These are phyloP conservation scores for Phytophthora kernoviae DNA, from an alignment of 352 stramenopile genomes.

Conservation along the genomic window DNA sequence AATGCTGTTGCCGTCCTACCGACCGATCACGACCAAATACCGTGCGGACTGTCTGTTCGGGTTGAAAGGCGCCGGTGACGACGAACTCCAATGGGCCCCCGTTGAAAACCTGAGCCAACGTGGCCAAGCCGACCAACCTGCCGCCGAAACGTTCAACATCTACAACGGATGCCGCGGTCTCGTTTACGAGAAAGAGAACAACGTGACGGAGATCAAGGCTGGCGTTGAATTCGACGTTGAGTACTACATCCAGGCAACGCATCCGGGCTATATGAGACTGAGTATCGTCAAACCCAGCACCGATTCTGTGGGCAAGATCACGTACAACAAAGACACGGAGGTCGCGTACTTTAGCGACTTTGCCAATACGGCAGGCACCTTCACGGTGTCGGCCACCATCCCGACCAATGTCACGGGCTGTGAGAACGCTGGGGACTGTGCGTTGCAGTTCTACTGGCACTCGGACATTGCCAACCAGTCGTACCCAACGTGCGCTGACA, in stretches of 20 bases:
- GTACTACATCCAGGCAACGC: slow-evolving; percentile 53
- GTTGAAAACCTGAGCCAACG: slow-evolving; percentile 62
- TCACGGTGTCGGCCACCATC: slow-evolving; percentile 28
- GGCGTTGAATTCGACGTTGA: slow-evolving; percentile 54
- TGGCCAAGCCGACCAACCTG: slow-evolving; percentile 48
- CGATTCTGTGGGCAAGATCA: slow-evolving; percentile 36
- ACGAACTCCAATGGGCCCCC: slow-evolving; percentile 55
- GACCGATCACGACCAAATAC: slow-evolving; percentile 47
- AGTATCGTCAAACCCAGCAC: slow-evolving; percentile 50
- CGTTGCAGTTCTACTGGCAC: slow-evolving; percentile 54
- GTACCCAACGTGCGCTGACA: slow-evolving; percentile 49
- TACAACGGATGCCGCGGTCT: slow-evolving; percentile 66
- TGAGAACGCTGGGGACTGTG: slow-evolving; percentile 37
- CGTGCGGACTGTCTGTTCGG: slow-evolving; percentile 40
- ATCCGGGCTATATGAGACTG: slow-evolving; percentile 48
- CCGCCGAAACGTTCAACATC: slow-evolving; percentile 52
- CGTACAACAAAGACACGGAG: slow-evolving; percentile 34
- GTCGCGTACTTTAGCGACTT: slow-evolving; percentile 42
- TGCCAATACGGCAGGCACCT: slow-evolving; percentile 22
- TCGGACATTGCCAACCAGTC: slow-evolving; percentile 51
- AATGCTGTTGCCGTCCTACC: slow-evolving; percentile 40
- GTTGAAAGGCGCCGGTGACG: slow-evolving; percentile 49
- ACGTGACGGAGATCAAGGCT: slow-evolving; percentile 47
- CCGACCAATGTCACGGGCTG: slow-evolving; percentile 39
- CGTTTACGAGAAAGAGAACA: slow-evolving; percentile 51